Evolutionary conservation across 371 early-diverging fungal genomes (phyloP).

Genomic region (Cokeromyces recurvatus): DNA sequence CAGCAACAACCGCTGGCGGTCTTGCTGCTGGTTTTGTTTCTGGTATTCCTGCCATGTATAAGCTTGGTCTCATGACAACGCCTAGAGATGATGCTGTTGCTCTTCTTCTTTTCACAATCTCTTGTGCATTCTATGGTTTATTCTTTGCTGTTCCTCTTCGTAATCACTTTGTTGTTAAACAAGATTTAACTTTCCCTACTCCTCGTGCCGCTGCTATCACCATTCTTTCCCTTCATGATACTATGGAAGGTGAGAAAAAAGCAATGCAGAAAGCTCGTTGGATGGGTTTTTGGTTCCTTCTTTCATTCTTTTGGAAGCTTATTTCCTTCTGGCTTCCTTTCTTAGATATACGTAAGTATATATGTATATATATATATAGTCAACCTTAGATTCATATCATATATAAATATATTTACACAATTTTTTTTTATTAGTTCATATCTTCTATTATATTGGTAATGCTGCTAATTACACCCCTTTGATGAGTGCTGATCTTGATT

Average conservation of each 20-base stretch:
- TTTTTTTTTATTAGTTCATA: constrained; percentile 28
- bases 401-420: too few species aligned
- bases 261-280: constrained; percentile 41
- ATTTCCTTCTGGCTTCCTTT: constrained; percentile 58
- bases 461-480: constrained; percentile 38
- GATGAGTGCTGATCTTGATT: constrained; percentile 49
- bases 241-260: constrained; percentile 36
- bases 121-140: constrained; percentile 67
- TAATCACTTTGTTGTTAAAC: constrained; percentile 64
- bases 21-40: constrained; percentile 66
- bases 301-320: constrained; percentile 44
- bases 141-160: constrained; percentile 77
- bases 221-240: constrained; percentile 58
- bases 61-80: constrained; percentile 50
- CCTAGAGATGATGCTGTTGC: constrained; percentile 49
- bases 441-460: constrained; percentile 56
- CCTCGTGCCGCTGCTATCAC: constrained; percentile 68
- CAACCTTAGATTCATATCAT: too few species aligned
- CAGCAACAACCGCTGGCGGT: constrained; percentile 70
- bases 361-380: background rate
- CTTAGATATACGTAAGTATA: constrained; percentile 34
- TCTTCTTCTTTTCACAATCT: constrained; percentile 51
- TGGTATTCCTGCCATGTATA: constrained; percentile 72
- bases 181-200: constrained; percentile 68
- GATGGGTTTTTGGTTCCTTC: constrained; percentile 47